These are phyloP conservation scores for Fusarium kyushuense DNA, from an alignment of 2,329 filamentous ascomycete species.

Conservation along the genomic window DNA sequence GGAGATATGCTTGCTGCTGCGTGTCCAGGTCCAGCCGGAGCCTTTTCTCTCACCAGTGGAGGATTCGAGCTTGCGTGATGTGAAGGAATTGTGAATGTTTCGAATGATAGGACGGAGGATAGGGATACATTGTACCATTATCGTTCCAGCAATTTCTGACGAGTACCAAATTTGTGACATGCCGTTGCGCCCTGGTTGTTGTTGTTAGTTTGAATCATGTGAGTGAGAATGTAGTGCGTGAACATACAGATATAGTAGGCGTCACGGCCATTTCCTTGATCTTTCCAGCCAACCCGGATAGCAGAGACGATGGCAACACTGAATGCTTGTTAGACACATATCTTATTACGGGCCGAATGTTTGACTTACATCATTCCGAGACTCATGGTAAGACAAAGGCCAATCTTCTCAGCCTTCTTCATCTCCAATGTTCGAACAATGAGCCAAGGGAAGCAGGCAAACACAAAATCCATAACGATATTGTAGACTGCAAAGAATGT, in stretches of 20 bases:
- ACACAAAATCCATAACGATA: slow-evolving; percentile 65
- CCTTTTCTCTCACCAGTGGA: slow-evolving; percentile 31
- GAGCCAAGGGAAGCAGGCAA: slow-evolving; percentile 63
- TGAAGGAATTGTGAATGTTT: slow-evolving; percentile 44
- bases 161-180: slow-evolving; percentile 55
- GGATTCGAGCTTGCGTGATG: slow-evolving; percentile 41
- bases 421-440: slow-evolving; percentile 63
- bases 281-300: slow-evolving; percentile 63
- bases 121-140: slow-evolving; percentile 67
- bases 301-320: slow-evolving; percentile 62
- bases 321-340: not conserved
- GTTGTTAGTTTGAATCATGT: not conserved
- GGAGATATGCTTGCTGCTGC: slow-evolving; percentile 41
- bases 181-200: slow-evolving; percentile 42
- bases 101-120: slow-evolving; percentile 61
- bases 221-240: too few species aligned
- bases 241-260: slow-evolving; percentile 60
- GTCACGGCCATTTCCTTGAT: slow-evolving; percentile 59
- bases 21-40: slow-evolving; percentile 39
- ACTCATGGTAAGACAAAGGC: slow-evolving; percentile 63
- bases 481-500: slow-evolving; percentile 58
- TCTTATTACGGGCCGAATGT: rapidly evolving
- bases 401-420: slow-evolving; percentile 61
- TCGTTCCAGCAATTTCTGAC: slow-evolving; percentile 65
- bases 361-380: slow-evolving; percentile 59